Conservation (phyloP, 495 filamentous ascomycete species). For the Trichocladium uniseriatum region DNA sequence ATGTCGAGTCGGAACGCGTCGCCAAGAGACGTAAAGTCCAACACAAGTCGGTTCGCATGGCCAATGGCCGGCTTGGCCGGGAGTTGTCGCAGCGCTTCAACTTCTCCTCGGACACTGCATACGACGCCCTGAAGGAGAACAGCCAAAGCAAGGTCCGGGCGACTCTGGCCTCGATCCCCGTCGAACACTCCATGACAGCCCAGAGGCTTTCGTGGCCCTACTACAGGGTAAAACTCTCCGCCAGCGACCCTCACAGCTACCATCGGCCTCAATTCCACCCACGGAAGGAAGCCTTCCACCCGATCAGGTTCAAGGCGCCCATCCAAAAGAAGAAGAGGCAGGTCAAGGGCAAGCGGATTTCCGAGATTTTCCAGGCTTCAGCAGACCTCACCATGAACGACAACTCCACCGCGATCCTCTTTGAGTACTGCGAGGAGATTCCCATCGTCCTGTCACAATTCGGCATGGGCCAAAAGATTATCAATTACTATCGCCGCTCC, state of each 20-base stretch:
- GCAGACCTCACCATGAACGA: conserved; percentile 76
- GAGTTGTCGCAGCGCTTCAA: conserved; percentile 76
- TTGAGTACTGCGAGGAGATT: conserved; percentile 94
- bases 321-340: conserved; percentile 72
- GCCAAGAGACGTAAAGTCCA: conserved; percentile 37
- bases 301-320: conserved; percentile 50
- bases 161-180: conserved; percentile 69
- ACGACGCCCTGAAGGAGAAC: conserved; percentile 92
- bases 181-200: conserved; percentile 89
- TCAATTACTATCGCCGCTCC: conserved; percentile 93
- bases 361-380: conserved; percentile 62
- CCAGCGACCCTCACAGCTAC: conserved; percentile 76
- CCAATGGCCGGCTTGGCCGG: conserved; percentile 45
- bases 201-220: conserved; percentile 86
- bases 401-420: conserved; percentile 72
- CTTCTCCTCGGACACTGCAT: conserved; percentile 90
- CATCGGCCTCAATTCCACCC: conserved; percentile 68
- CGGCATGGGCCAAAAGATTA: conserved; percentile 88
- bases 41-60: conserved; percentile 45
- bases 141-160: conserved; percentile 91
- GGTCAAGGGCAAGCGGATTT: conserved; percentile 61
- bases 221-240: conserved; percentile 76
- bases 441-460: conserved; percentile 88
- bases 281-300: conserved; percentile 41
- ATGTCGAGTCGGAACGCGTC: conserved; percentile 42